phyloP scores from a whole-genome alignment of 176 grass and related monocot species.

The Rhynchospora pubera region DNA sequence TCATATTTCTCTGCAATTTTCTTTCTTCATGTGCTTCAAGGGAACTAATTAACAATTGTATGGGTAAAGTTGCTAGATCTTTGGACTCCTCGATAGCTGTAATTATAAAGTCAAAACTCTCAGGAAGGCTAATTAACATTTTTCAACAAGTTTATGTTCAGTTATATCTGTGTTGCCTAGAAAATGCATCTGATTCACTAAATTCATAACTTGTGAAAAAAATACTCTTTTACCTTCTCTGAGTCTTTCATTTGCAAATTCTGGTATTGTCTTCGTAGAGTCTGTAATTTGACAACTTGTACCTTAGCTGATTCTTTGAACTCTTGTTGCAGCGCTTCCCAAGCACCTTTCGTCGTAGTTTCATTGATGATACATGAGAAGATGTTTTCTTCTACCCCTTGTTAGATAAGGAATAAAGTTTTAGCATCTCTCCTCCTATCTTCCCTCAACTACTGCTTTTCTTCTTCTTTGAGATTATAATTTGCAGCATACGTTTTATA shows the following conservation, averaged over 20 bases:
- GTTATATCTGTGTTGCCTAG: neutral
- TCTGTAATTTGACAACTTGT: neutral
- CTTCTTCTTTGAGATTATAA: too few species aligned
- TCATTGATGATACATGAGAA: neutral
- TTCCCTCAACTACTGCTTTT: neutral
- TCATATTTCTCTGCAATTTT: neutral
- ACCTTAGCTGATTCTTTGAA: neutral
- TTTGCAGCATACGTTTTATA: neutral
- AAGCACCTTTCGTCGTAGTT: neutral
- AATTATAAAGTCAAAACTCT: neutral
- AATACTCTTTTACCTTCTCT: neutral
- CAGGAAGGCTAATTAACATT: neutral
- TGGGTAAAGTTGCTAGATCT: neutral
- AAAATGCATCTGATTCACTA: neutral
- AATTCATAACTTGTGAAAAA: neutral
- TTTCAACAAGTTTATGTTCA: neutral
- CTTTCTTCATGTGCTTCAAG: constrained; percentile 7
- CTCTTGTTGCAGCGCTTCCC: neutral
- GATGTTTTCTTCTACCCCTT: neutral
- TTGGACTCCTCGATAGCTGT: constrained; percentile 7
- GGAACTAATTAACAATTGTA: neutral
- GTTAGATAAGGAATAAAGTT: neutral
- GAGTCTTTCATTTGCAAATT: neutral
- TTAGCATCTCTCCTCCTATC: neutral
- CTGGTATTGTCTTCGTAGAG: neutral